Base-by-base conservation (phyloP, 768 basidiomycete species). In the Agaricus blazei region DNA sequence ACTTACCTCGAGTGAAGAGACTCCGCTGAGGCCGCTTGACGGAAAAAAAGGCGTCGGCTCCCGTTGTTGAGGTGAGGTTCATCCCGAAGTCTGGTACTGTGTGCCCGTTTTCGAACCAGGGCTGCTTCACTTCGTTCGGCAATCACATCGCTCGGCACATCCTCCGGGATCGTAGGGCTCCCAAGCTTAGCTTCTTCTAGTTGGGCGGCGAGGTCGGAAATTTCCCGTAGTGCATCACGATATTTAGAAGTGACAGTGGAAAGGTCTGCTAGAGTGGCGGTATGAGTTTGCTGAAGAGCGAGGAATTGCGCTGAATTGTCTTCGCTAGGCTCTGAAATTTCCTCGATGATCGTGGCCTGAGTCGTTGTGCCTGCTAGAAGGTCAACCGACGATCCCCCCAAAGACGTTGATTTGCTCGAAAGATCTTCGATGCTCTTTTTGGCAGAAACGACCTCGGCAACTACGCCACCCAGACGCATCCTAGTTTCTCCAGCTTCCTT, bases 131-230 rank as follows among this genome's bases (percentile, higher is more conserved):
- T 55, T 5, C 65, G 62, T 61, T 87, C 87, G 26, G 67, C 61
- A n/a, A 67, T 60, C 34, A 75, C 75, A 28, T 76, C 75, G n/a
- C 64, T 59, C 8, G 62, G 52, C 44, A 58, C 60, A n/a, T 64
- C 53, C 52, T 74, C 74, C 27, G 66, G 52, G n/a, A 69, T 65
- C 37, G 63, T 67, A 7, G 78, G 67, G 59, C 78, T 82, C 62
- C 75, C 80, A 44, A 93, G 80, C 62, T 87, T 92, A 7, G 84
- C 80, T 66, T 96, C 95, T 64, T 94, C 84, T 31, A 96, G 85
- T 68, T 97, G 93, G n/a, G 85, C 80, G 15, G 88, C 87, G 40
- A 99, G 81, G 63, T 95, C 93, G n/a, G 89, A 88, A 56, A 99
- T 96, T 69, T 96, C 91, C 48, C 83, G 82, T 29, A 98, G 78